Conservation (phyloP, 345 rosid species). For the Syzygium oleosum region DNA sequence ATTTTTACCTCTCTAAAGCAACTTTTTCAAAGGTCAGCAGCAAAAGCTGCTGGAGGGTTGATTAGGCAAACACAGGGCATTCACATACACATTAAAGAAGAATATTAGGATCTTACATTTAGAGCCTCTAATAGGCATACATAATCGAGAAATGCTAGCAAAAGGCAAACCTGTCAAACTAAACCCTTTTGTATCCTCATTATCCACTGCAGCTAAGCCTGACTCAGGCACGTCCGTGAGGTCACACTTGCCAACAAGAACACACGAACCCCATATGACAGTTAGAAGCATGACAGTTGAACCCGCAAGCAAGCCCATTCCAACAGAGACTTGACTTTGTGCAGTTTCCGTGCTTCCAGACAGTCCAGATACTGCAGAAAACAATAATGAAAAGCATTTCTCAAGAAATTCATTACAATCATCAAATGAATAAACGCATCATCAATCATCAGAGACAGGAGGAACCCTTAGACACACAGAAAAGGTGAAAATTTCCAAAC, state of each 20-base stretch:
- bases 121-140: not conserved
- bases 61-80: not conserved
- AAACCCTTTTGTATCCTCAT: constrained; percentile 9
- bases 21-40: not conserved
- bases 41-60: not conserved
- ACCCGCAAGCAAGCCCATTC: constrained; percentile 39
- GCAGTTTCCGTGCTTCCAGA: constrained; percentile 28
- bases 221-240: not conserved
- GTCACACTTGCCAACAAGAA: constrained; percentile 31
- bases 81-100: not conserved
- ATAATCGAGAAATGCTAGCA: not conserved
- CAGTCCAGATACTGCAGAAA: constrained; percentile 25
- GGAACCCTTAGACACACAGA: not conserved
- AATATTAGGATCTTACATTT: not conserved
- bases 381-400: not conserved
- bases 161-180: constrained; percentile 15
- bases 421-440: not conserved
- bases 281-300: constrained; percentile 41
- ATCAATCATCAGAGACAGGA: not conserved
- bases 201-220: constrained; percentile 6
- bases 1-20: not conserved
- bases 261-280: constrained; percentile 30
- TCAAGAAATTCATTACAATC: not conserved
- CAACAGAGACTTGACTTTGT: constrained; percentile 33
- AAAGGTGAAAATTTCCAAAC: not conserved